Evolutionary conservation across 805 yeast genomes (phyloP).

Genomic region (Debaryomyces hansenii): DNA sequence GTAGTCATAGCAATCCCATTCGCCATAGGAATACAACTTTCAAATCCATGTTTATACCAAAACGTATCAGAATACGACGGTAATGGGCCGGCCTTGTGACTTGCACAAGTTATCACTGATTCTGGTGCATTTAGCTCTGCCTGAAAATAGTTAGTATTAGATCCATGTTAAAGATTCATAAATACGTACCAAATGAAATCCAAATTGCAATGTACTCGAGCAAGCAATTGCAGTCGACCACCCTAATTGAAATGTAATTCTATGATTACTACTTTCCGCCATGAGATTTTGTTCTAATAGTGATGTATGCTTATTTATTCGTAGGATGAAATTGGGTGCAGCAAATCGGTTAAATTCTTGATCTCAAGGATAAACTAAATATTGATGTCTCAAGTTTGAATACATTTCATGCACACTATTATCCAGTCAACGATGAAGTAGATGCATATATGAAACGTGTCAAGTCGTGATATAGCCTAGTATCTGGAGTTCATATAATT

Average conservation of each 20-base stretch:
- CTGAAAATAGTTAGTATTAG: neutral
- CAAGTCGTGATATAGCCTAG: too few relatives aligned
- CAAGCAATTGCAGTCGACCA: constrained; percentile 38
- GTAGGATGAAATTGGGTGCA: too few relatives aligned
- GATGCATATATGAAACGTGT: too few relatives aligned
- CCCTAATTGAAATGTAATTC: constrained; percentile 28
- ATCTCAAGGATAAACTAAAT: too few relatives aligned
- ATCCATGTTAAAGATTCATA: neutral
- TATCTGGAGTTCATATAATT: too few relatives aligned
- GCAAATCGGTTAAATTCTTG: too few relatives aligned
- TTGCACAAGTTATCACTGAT: constrained; percentile 26
- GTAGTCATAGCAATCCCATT: constrained; percentile 23
- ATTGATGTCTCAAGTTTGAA: too few relatives aligned
- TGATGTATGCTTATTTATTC: too few relatives aligned
- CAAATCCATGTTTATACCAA: constrained; percentile 23
- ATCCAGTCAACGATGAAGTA: too few relatives aligned
- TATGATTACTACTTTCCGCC: constrained; percentile 10
- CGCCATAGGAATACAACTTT: constrained; percentile 30
- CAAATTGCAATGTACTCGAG: constrained; percentile 38
- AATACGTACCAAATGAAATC: constrained; percentile 28
- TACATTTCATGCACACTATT: too few relatives aligned
- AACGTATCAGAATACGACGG: constrained; percentile 22
- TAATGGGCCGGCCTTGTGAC: constrained; percentile 17
- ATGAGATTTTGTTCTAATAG: neutral
- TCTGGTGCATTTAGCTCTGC: constrained; percentile 39